phyloP scores from a whole-genome alignment of 768 basidiomycete genomes.

The Rhodocollybia butyracea region DNA sequence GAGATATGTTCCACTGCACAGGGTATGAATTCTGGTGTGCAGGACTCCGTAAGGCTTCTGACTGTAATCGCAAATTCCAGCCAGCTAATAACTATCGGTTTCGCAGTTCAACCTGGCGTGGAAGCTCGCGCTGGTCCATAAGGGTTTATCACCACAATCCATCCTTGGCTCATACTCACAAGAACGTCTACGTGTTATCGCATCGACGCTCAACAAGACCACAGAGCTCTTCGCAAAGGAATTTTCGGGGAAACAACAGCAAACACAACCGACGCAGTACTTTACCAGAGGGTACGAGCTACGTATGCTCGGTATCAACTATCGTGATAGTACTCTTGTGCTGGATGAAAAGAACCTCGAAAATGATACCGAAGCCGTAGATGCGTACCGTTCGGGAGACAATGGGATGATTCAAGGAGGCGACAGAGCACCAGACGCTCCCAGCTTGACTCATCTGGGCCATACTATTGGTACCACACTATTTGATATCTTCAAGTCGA shows the following conservation, averaged over 20 bases:
- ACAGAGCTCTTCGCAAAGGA: constrained; percentile 12
- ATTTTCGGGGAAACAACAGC: background rate
- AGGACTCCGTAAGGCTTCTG: constrained; percentile 24
- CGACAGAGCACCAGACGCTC: constrained; percentile 36
- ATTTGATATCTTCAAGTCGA: constrained; percentile 24
- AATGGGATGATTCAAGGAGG: background rate
- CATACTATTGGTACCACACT: constrained; percentile 12
- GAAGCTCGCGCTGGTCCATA: constrained; percentile 26
- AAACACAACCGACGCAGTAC: background rate
- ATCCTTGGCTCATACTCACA: constrained; percentile 23
- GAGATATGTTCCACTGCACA: constrained; percentile 10
- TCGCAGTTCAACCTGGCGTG: constrained; percentile 24
- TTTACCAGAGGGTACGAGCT: background rate
- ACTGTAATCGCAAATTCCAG: background rate
- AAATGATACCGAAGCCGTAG: constrained; percentile 2
- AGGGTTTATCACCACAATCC: constrained; percentile 10
- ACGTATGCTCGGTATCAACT: constrained; percentile 5
- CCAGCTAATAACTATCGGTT: rapidly evolving
- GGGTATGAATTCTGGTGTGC: constrained; percentile 31
- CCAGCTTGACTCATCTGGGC: constrained; percentile 21
- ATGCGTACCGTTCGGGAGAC: background rate
- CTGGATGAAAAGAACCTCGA: constrained; percentile 3
- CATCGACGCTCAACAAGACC: constrained; percentile 24
- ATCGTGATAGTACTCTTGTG: constrained; percentile 1
- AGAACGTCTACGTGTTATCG: constrained; percentile 27